Percentiles rank a stretch among this genome's conserved stretches.
phyloP scores from a whole-genome alignment of 257 asterid species.

The Solanum arcanum region DNA sequence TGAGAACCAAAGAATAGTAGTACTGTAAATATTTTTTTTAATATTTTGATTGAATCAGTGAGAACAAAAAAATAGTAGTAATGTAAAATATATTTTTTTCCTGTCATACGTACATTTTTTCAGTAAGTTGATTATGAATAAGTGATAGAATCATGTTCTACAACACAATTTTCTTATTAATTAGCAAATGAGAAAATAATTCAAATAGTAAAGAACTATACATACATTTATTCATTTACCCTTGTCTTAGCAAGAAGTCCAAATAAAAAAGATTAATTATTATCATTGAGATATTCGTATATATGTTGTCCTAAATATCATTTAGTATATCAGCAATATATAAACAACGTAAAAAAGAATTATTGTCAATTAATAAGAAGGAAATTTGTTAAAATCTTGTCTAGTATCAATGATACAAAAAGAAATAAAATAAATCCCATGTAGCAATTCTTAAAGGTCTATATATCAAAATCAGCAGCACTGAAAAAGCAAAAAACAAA shows the following conservation, averaged over 20 bases:
- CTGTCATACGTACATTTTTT: too few relatives aligned
- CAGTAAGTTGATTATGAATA: too few relatives aligned
- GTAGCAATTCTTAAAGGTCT: not conserved
- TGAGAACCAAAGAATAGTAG: too few relatives aligned
- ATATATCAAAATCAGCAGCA: not conserved
- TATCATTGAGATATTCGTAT: not conserved
- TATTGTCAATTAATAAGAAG: not conserved
- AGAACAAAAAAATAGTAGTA: too few relatives aligned
- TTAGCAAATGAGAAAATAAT: too few relatives aligned
- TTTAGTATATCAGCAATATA: not conserved
- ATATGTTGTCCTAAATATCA: not conserved
- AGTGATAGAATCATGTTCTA: too few relatives aligned
- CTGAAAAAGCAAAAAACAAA: not conserved
- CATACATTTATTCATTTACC: not conserved
- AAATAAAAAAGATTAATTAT: not conserved
- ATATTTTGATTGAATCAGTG: too few relatives aligned
- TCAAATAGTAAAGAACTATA: not conserved
- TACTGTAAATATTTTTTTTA: too few relatives aligned
- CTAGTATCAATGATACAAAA: not conserved
- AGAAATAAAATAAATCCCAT: not conserved
- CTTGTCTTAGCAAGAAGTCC: not conserved
- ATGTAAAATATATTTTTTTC: too few relatives aligned
- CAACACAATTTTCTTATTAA: too few relatives aligned
- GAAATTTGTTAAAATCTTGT: not conserved
- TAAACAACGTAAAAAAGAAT: not conserved